phyloP scores from a whole-genome alignment of 495 filamentous ascomycete genomes.

The Friedmanniomyces simplex region DNA sequence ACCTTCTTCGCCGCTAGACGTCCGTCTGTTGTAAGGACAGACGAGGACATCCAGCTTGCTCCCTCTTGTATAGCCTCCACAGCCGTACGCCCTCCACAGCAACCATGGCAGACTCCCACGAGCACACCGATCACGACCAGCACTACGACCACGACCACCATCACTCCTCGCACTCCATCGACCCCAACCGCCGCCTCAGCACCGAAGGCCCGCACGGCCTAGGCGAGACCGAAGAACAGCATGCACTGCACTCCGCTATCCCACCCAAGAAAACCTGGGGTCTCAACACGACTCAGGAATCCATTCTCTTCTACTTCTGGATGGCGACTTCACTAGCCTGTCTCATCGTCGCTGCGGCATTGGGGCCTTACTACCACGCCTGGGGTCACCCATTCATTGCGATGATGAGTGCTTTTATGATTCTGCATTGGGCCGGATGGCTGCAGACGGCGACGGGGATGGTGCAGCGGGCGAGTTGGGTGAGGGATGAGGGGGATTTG shows the following conservation, averaged over 20 bases:
- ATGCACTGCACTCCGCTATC: constrained; percentile 7
- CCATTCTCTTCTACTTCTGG: constrained; percentile 15
- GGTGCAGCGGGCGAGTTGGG: constrained; percentile 19
- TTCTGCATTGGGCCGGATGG: constrained; percentile 16
- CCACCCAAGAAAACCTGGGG: constrained; percentile 3
- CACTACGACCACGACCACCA: neutral
- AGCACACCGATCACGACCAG: neutral
- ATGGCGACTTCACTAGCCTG: neutral
- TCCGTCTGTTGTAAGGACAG: too few relatives aligned
- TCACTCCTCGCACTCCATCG: neutral
- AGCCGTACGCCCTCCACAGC: too few relatives aligned
- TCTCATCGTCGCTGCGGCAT: constrained; percentile 12
- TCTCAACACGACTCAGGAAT: neutral
- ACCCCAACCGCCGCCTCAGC: constrained; percentile 6
- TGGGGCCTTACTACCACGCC: neutral
- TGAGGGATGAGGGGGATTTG: constrained; percentile 17
- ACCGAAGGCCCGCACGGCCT: constrained; percentile 12
- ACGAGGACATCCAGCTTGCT: too few relatives aligned
- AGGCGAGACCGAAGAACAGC: constrained; percentile 15
- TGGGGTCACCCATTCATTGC: neutral
- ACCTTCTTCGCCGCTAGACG: too few relatives aligned
- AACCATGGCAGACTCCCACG: neutral
- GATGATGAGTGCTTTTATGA: constrained; percentile 3
- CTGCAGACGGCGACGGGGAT: constrained; percentile 15
- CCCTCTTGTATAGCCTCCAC: neutral